A percentile compares a stretch with the other conserved stretches of the same genome.
Evolutionary conservation across 805 yeast genomes (phyloP).

Genomic region (Ogataea wickerhamii): DNA sequence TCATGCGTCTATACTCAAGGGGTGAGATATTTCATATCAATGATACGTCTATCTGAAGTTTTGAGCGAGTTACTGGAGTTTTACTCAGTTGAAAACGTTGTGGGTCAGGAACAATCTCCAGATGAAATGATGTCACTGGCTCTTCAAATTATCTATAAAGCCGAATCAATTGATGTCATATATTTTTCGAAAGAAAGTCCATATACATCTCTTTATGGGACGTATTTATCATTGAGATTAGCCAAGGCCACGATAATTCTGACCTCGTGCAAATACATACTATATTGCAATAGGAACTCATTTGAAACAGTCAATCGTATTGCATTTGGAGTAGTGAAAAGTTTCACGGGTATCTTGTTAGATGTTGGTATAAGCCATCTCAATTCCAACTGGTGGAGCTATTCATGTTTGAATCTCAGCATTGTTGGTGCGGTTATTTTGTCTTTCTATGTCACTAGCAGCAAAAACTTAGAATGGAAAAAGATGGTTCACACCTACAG

Average conservation of each 20-base stretch:
- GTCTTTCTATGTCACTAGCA: constrained; percentile 6
- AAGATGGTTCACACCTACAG: constrained; percentile 1
- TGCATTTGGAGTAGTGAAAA: constrained; percentile 1
- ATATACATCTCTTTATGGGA: not conserved
- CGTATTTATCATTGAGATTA: constrained; percentile 4
- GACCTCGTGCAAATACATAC: constrained; percentile 5
- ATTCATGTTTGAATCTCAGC: constrained; percentile 6
- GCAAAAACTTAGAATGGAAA: constrained; percentile 7
- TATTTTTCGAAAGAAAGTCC: constrained; percentile 6
- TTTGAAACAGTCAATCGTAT: not conserved
- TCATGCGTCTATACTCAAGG: constrained; percentile 2
- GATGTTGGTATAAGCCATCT: constrained; percentile 5
- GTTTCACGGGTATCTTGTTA: constrained; percentile 1
- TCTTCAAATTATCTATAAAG: constrained; percentile 3
- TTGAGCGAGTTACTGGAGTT: constrained; percentile 2
- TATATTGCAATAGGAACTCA: not conserved
- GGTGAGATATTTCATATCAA: constrained; percentile 3
- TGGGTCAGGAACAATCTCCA: not conserved
- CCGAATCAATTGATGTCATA: constrained; percentile 4
- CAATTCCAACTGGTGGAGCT: constrained; percentile 11
- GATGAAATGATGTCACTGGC: constrained; percentile 1
- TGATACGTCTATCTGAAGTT: constrained; percentile 5
- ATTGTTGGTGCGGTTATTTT: constrained; percentile 7
- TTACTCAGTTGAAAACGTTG: constrained; percentile 3
- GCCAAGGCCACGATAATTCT: constrained; percentile 5